A percentile compares a stretch with the other conserved stretches of the same genome.
These are phyloP conservation scores for Colletotrichum coccodes DNA, from an alignment of 2,329 filamentous ascomycete genomes.

Conservation along the genomic window DNA sequence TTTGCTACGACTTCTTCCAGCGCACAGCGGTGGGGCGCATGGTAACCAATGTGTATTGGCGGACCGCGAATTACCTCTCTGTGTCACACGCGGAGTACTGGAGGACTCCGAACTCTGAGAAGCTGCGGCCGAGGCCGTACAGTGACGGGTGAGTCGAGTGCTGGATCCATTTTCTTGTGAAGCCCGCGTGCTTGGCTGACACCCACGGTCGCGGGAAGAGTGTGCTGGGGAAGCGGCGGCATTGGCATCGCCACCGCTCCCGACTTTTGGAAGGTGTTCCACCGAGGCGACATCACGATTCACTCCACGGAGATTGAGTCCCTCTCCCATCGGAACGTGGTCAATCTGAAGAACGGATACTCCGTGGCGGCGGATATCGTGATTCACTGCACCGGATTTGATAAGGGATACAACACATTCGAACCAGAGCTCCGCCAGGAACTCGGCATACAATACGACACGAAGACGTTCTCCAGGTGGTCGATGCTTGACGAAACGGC, in stretches of 20 bases:
- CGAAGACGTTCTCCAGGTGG: slow-evolving; percentile 27
- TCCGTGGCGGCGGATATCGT: slow-evolving; percentile 35
- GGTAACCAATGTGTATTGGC: slow-evolving; percentile 35
- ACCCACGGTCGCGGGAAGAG: background rate
- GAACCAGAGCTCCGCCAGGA: slow-evolving; percentile 29
- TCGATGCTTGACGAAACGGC: slow-evolving; percentile 32
- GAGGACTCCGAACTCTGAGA: slow-evolving; percentile 34
- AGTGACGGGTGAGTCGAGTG: slow-evolving; percentile 20
- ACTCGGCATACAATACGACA: background rate
- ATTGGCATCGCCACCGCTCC: slow-evolving; percentile 44
- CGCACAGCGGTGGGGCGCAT: slow-evolving; percentile 35
- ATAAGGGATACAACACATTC: slow-evolving; percentile 36
- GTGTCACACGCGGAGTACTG: background rate
- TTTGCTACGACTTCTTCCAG: slow-evolving; percentile 40
- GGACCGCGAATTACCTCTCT: background rate
- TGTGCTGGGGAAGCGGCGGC: slow-evolving; percentile 46
- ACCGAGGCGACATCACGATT: slow-evolving; percentile 41
- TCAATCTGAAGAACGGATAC: slow-evolving; percentile 34
- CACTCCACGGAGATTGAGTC: slow-evolving; percentile 35
- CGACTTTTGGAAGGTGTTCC: slow-evolving; percentile 45
- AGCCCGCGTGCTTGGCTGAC: background rate
- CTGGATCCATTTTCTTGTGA: background rate
- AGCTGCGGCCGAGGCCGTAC: slow-evolving; percentile 34
- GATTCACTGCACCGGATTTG: slow-evolving; percentile 39
- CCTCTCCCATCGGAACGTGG: slow-evolving; percentile 28